Evolutionary conservation across 2,329 filamentous ascomycete genomes (phyloP).

Genomic region (Elsinoe ampelina): DNA sequence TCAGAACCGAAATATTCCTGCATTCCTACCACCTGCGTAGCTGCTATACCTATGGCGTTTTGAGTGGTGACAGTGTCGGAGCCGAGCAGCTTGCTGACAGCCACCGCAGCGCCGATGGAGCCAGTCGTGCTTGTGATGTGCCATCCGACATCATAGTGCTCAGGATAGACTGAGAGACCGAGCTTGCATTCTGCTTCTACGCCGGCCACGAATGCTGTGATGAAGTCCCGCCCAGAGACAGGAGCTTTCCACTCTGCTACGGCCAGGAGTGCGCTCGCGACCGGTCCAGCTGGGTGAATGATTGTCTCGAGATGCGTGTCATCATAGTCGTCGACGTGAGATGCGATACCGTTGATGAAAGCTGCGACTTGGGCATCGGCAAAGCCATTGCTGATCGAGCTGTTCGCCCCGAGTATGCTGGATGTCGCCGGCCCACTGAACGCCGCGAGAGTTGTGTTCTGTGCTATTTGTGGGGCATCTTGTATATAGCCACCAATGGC

Average conservation of each 20-base stretch:
- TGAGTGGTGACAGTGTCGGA: conserved; percentile 34
- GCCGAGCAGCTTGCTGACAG: conserved; percentile 40
- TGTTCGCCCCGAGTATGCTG: conserved; percentile 28
- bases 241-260: conserved; percentile 35
- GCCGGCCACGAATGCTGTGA: conserved; percentile 44
- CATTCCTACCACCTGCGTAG: conserved; percentile 45
- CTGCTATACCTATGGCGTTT: conserved; percentile 45
- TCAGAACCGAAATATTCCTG: conserved; percentile 48
- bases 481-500: conserved; percentile 43
- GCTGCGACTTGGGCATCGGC: conserved; percentile 42
- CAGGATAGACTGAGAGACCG: conserved; percentile 43
- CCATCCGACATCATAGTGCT: conserved; percentile 49
- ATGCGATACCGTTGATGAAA: conserved; percentile 46
- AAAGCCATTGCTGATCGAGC: conserved; percentile 22
- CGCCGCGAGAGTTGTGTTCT: conserved; percentile 25
- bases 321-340: conserved; percentile 49
- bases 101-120: conserved; percentile 45
- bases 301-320: conserved; percentile 49
- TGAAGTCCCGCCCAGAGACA: conserved; percentile 38
- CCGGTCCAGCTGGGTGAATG: conserved; percentile 46
- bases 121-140: conserved; percentile 47
- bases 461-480: conserved; percentile 34
- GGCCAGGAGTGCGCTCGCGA: conserved; percentile 43
- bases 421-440: conserved; percentile 33
- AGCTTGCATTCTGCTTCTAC: conserved; percentile 46